Conservation (phyloP, 73 alveolate genomes). For the Durusdinium trenchii region DNA sequence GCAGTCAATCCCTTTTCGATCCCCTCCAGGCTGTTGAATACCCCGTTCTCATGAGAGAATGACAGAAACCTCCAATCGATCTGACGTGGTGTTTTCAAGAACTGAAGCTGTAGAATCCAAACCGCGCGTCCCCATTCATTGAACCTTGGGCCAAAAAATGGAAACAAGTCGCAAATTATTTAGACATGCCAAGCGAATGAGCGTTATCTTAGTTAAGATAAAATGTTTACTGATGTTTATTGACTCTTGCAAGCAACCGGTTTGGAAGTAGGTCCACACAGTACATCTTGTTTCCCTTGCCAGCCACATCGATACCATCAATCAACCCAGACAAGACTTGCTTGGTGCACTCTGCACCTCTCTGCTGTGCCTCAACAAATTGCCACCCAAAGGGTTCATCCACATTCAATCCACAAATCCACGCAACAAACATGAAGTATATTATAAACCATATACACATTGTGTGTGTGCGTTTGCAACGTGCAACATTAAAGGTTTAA, state of each 20-base stretch:
- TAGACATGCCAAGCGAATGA: neutral
- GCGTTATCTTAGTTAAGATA: neutral
- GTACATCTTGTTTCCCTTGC: neutral
- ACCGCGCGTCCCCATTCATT: constrained; percentile 44
- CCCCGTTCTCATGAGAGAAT: too few relatives aligned
- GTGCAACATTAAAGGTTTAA: too few relatives aligned
- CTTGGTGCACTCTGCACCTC: neutral
- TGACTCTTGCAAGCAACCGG: neutral
- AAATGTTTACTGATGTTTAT: neutral
- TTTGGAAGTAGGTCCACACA: neutral
- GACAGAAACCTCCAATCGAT: too few relatives aligned
- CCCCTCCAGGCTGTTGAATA: too few relatives aligned
- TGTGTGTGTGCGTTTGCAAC: neutral
- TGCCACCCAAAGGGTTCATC: too few relatives aligned
- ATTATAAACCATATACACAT: neutral
- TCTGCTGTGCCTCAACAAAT: neutral
- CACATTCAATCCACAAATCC: too few relatives aligned
- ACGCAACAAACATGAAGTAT: neutral
- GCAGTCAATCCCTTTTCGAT: too few relatives aligned
- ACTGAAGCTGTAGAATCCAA: constrained; percentile 18
- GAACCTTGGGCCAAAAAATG: neutral
- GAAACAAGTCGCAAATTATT: neutral
- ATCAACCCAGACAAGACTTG: neutral
- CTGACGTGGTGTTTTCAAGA: neutral
- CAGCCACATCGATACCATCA: neutral